Base-by-base conservation (phyloP, 257 asterid genomes). In the Jacaranda mimosifolia region DNA sequence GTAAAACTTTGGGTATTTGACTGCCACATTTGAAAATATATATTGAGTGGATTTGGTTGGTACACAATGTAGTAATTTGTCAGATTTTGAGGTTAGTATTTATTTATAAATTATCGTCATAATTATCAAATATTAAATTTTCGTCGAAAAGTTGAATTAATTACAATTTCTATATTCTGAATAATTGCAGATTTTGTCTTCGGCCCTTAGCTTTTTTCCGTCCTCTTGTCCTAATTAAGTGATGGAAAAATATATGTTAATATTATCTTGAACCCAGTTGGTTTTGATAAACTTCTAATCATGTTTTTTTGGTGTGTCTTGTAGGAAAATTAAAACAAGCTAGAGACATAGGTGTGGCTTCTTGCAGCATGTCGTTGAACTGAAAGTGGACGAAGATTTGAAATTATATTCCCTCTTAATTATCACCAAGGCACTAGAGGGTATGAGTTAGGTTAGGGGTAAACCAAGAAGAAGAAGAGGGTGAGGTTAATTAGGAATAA, bases 241-340 rank as follows among this genome's bases (percentile, higher is more conserved):
- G n/a, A 63, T 68, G 55, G 71, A 76, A 40, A 40, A 45, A 63
- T 19, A 63, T 76, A 18, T 75, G 70, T 18, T 12, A 1, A 46
- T 52, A 19, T 48, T 6, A 63, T 46, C 51, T 57, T 17, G 57
- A 21, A 63, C 17, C 65, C 52, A 64, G 9, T 63, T 26, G 68
- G 60, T 45, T 52, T 51, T 18, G 21, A 38, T 39, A 65, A 17
- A 5, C 3, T 55, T 69, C n/a, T 17, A 55, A 18, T 32, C 51
- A n/a, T 78, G 77, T 53, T 4, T 52, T 17, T 64, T 39, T 39
- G 74, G 26, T 21, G 13, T 73, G 79, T 66, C 80, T 52, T 73
- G 13, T 67, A 21, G 76, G 83, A 73, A 57, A 73, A 59, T 36
- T 8, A 13, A 13, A 74, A 58, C 40, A 19, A 49, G 49, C 32